phyloP scores from a whole-genome alignment of 192 early-diverging fungal genomes.

The Backusella psychrophila region DNA sequence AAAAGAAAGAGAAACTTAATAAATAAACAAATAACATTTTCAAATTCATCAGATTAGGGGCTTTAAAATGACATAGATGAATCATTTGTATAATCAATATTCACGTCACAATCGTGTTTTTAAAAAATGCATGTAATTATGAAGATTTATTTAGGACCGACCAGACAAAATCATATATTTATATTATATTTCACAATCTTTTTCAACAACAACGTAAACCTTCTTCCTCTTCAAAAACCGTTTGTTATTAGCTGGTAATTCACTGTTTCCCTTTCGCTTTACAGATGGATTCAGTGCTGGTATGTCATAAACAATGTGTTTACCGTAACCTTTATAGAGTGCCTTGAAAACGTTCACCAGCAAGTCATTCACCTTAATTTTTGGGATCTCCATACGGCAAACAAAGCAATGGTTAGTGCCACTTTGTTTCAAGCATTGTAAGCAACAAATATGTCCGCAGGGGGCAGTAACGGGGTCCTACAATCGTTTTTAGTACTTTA shows the following conservation, averaged over 20 bases:
- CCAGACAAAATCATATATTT: background rate
- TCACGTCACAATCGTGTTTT: background rate
- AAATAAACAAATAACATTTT: background rate
- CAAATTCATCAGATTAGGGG: background rate
- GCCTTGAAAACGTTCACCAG: slow-evolving; percentile 13
- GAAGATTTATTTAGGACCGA: background rate
- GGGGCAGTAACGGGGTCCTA: slow-evolving; percentile 36
- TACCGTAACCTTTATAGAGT: slow-evolving; percentile 21
- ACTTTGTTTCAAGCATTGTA: slow-evolving; percentile 24
- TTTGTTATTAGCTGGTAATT: background rate
- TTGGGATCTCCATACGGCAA: slow-evolving; percentile 25
- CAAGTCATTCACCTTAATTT: slow-evolving; percentile 14
- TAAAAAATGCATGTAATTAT: background rate
- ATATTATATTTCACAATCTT: background rate
- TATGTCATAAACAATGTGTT: background rate
- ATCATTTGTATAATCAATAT: background rate
- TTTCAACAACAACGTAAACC: background rate
- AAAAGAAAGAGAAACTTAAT: background rate
- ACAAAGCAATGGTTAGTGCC: slow-evolving; percentile 18
- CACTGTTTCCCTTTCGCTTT: background rate
- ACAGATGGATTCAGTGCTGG: background rate
- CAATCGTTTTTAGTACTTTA: background rate
- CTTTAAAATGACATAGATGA: background rate
- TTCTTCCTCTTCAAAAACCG: background rate
- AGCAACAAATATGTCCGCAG: slow-evolving; percentile 37